phyloP scores from a whole-genome alignment of 805 yeast genomes.

The Pichia ethanolica region DNA sequence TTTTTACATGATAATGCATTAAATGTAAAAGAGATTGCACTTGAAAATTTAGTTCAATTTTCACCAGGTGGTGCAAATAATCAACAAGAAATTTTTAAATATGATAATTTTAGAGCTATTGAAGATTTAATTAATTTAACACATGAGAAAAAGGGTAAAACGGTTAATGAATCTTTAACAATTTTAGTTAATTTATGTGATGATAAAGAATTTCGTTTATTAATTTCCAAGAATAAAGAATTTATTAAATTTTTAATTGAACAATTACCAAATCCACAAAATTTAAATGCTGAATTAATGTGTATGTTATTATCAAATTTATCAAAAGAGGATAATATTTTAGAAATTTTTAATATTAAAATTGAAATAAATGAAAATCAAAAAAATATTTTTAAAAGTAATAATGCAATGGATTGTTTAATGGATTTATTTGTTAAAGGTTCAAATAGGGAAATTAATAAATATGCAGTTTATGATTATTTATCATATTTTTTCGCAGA shows the following conservation, averaged over 20 bases:
- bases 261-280: slow-evolving; percentile 45
- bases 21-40: slow-evolving; percentile 73
- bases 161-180: slow-evolving; percentile 63
- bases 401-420: slow-evolving; percentile 62
- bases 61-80: slow-evolving; percentile 56
- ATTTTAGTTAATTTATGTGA: slow-evolving; percentile 79
- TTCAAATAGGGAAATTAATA: slow-evolving; percentile 60
- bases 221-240: slow-evolving; percentile 56
- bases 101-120: slow-evolving; percentile 64
- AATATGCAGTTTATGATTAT: slow-evolving; percentile 71
- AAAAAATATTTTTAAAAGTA: slow-evolving; percentile 46
- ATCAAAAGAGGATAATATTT: slow-evolving; percentile 67
- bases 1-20: slow-evolving; percentile 79
- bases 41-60: slow-evolving; percentile 75
- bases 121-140: slow-evolving; percentile 60
- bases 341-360: slow-evolving; percentile 39
- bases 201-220: slow-evolving; percentile 51
- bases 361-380: slow-evolving; percentile 27
- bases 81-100: slow-evolving; percentile 56
- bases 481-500: slow-evolving; percentile 87
- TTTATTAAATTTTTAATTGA: slow-evolving; percentile 44
- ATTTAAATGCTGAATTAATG: slow-evolving; percentile 70
- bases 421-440: slow-evolving; percentile 90
- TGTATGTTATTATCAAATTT: slow-evolving; percentile 79
- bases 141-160: slow-evolving; percentile 43